These are phyloP conservation scores for Neodidymelliopsis sp. DNA, from an alignment of 2,329 filamentous ascomycete species.

Conservation along the genomic window DNA sequence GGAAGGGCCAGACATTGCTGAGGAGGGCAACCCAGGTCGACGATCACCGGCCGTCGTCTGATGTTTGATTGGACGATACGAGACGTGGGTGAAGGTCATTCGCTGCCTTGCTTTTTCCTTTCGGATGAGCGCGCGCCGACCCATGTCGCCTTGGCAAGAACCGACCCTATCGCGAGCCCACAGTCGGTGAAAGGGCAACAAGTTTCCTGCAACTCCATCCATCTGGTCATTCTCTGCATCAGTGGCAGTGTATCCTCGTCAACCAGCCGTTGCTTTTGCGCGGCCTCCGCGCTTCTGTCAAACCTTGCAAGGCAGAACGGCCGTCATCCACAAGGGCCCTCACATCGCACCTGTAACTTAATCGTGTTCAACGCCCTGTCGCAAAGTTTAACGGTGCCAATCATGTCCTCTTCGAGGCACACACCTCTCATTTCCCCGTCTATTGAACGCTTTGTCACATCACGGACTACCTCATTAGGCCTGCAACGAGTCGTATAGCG, in stretches of 20 bases:
- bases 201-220: slow-evolving; percentile 31
- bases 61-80: slow-evolving; percentile 29
- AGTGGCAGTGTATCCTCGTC: slow-evolving; percentile 29
- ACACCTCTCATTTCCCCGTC: background rate
- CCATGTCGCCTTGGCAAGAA: slow-evolving; percentile 19
- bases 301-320: slow-evolving; percentile 24
- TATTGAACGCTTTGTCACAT: slow-evolving; percentile 15
- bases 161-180: slow-evolving; percentile 31
- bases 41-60: slow-evolving; percentile 24
- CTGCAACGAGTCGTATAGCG: slow-evolving; percentile 4
- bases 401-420: slow-evolving; percentile 5
- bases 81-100: slow-evolving; percentile 25
- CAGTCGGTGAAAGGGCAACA: slow-evolving; percentile 24
- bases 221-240: slow-evolving; percentile 30
- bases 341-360: slow-evolving; percentile 17
- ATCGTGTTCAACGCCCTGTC: slow-evolving; percentile 17
- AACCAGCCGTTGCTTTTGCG: slow-evolving; percentile 23
- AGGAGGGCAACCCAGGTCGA: slow-evolving; percentile 40
- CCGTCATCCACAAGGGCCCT: slow-evolving; percentile 26
- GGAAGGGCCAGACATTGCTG: slow-evolving; percentile 30
- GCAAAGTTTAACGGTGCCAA: slow-evolving; percentile 1
- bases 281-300: slow-evolving; percentile 23
- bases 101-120: slow-evolving; percentile 36
- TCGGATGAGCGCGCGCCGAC: slow-evolving; percentile 17
- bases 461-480: slow-evolving; percentile 12